Evolutionary conservation across 1,139 yeast species (phyloP).

Genomic region (Sugiyamaella castrensis): DNA sequence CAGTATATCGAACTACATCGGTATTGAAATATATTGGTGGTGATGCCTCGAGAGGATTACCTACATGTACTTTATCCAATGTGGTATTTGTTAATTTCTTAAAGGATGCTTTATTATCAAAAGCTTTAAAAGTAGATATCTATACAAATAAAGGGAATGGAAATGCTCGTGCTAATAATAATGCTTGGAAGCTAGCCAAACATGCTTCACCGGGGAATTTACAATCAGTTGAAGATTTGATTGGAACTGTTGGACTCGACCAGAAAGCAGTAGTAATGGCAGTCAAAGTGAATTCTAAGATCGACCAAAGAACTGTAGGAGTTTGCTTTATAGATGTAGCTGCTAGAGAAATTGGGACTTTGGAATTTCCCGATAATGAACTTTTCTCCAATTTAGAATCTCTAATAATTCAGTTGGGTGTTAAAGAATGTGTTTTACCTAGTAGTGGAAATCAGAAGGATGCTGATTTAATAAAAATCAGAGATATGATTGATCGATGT

Average conservation of each 20-base stretch:
- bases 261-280: conserved; percentile 73
- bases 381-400: conserved; percentile 83
- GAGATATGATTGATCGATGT: conserved; percentile 64
- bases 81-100: conserved; percentile 68
- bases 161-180: conserved; percentile 23
- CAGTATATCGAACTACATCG: conserved; percentile 75
- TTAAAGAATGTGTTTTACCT: conserved; percentile 75
- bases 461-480: conserved; percentile 42
- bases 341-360: conserved; percentile 59
- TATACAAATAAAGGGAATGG: conserved; percentile 45
- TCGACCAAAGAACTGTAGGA: conserved; percentile 61
- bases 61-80: conserved; percentile 73
- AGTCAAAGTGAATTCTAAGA: conserved; percentile 49
- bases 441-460: conserved; percentile 34
- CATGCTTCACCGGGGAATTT: conserved; percentile 90
- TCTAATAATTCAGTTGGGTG: conserved; percentile 79
- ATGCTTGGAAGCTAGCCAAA: conserved; percentile 54
- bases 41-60: conserved; percentile 44
- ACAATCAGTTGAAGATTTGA: conserved; percentile 72
- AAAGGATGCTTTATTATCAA: conserved; percentile 62
- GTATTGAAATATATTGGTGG: conserved; percentile 60
- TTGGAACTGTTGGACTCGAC: conserved; percentile 48
- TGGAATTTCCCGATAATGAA: conserved; percentile 86
- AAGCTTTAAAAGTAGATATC: conserved; percentile 75
- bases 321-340: conserved; percentile 78